phyloP scores from a whole-genome alignment of 129 eudicot species.

The Ambrosia artemisiifolia region DNA sequence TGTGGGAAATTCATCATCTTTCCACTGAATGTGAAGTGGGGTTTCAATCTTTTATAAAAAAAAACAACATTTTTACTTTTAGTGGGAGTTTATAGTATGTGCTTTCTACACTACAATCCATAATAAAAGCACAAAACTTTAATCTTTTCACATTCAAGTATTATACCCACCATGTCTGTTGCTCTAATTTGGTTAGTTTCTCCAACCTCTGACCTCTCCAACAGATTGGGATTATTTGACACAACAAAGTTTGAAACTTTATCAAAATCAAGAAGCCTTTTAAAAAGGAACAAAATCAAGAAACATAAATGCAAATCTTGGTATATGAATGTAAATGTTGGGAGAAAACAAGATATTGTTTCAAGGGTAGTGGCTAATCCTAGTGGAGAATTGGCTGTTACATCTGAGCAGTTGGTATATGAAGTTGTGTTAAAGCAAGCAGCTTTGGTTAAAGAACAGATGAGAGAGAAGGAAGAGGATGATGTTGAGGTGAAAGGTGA shows the following conservation, averaged over 20 bases:
- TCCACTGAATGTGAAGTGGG: constrained; percentile 42
- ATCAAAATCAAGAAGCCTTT: constrained; percentile 37
- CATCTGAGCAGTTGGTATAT: constrained; percentile 92
- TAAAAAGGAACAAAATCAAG: constrained; percentile 32
- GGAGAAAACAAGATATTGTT: constrained; percentile 28
- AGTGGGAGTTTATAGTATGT: constrained; percentile 18
- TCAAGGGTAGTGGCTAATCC: constrained; percentile 83
- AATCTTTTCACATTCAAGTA: constrained; percentile 9
- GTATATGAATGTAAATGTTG: constrained; percentile 39
- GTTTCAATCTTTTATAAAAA: constrained; percentile 12
- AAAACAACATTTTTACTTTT: constrained; percentile 30
- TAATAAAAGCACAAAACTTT: constrained; percentile 11
- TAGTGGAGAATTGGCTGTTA: constrained; percentile 59
- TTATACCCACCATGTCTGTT: constrained; percentile 62
- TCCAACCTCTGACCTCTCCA: constrained; percentile 60
- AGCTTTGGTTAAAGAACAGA: constrained; percentile 75
- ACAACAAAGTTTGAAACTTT: constrained; percentile 38
- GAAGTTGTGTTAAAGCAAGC: constrained; percentile 96
- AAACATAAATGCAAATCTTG: constrained; percentile 35
- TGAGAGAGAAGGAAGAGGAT: constrained; percentile 45
- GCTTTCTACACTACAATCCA: neutral
- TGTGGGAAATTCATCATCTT: constrained; percentile 32
- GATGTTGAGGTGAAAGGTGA: constrained; percentile 78
- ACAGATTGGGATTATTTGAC: constrained; percentile 53
- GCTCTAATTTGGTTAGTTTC: constrained; percentile 73